Evolutionary conservation across 202 grass and related monocot genomes (phyloP).

Genomic region (Bolboschoenoplectus hybrid): DNA sequence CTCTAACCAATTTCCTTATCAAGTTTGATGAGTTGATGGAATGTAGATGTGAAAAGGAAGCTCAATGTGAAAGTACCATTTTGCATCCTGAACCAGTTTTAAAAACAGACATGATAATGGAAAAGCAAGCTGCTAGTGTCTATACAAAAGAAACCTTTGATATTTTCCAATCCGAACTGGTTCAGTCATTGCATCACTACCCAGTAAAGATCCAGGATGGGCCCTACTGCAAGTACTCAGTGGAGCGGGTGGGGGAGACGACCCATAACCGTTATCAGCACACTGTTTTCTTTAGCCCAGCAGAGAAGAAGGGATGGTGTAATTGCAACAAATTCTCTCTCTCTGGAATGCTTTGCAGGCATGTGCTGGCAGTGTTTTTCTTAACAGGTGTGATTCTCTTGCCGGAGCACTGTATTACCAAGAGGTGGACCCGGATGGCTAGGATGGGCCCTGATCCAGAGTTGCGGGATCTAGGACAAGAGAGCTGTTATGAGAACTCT

Average conservation of each 20-base stretch:
- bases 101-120: conserved; percentile 71
- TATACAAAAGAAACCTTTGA: conserved; percentile 75
- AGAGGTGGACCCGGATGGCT: conserved; percentile 81
- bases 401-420: conserved; percentile 67
- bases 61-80: conserved; percentile 55
- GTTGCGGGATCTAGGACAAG: conserved; percentile 46
- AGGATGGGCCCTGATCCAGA: conserved; percentile 57
- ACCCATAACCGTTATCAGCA: conserved; percentile 51
- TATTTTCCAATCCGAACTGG: conserved; percentile 73
- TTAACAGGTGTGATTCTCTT: conserved; percentile 56
- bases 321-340: conserved; percentile 73
- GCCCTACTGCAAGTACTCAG: conserved; percentile 70
- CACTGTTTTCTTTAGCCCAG: conserved; percentile 56
- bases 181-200: conserved; percentile 70
- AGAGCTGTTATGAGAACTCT: conserved; percentile 48
- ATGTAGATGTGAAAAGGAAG: conserved; percentile 54
- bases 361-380: conserved; percentile 74
- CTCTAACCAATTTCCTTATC: conserved; percentile 61
- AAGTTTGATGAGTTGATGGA: conserved; percentile 79
- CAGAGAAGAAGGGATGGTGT: conserved; percentile 86
- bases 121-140: conserved; percentile 81
- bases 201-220: conserved; percentile 76
- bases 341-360: conserved; percentile 78
- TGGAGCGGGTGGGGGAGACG: conserved; percentile 50
- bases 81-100: conserved; percentile 52